Percentiles rank a stretch among this genome's conserved stretches.
Conservation (phyloP, 192 early-diverging fungal species). For the Lobosporangium transversale region DNA sequence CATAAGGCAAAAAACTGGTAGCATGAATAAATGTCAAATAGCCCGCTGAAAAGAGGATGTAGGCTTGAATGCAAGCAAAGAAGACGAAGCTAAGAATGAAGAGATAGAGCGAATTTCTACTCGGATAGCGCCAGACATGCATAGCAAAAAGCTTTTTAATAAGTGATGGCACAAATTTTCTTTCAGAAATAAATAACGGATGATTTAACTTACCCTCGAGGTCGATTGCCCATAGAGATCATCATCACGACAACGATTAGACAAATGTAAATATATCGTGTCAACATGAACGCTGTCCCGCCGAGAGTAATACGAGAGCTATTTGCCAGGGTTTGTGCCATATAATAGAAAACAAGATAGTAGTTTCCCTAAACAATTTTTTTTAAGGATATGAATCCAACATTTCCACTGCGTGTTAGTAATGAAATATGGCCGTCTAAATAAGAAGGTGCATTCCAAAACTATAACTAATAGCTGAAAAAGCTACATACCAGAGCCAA, state of each 20-base stretch:
- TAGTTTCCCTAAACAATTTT: conserved; percentile 34
- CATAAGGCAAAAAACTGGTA: conserved; percentile 41
- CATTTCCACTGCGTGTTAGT: no score
- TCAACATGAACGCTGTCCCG: conserved; percentile 36
- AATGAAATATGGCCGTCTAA: no score
- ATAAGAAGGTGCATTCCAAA: no score
- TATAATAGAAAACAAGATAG: conserved; percentile 48
- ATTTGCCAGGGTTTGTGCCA: conserved; percentile 30
- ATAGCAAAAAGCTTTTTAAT: no score
- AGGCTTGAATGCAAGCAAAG: conserved; percentile 47
- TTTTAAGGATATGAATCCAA: no score
- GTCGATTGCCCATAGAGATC: conserved; percentile 52
- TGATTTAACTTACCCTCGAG: conserved; percentile 33
- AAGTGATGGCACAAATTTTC: no score
- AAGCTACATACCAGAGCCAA: conserved; percentile 42
- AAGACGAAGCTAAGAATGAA: conserved; percentile 49
- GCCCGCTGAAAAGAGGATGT: conserved; percentile 44
- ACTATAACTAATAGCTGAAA: no score
- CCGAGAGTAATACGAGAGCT: conserved; percentile 21
- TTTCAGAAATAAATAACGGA: neutral
- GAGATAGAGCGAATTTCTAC: conserved; percentile 41
- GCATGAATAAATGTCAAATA: conserved; percentile 45
- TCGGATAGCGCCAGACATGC: no score
- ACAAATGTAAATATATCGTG: conserved; percentile 40
- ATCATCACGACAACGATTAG: conserved; percentile 50